Conservation (phyloP, 2,329 filamentous ascomycete genomes). For the Venturia asperata region DNA sequence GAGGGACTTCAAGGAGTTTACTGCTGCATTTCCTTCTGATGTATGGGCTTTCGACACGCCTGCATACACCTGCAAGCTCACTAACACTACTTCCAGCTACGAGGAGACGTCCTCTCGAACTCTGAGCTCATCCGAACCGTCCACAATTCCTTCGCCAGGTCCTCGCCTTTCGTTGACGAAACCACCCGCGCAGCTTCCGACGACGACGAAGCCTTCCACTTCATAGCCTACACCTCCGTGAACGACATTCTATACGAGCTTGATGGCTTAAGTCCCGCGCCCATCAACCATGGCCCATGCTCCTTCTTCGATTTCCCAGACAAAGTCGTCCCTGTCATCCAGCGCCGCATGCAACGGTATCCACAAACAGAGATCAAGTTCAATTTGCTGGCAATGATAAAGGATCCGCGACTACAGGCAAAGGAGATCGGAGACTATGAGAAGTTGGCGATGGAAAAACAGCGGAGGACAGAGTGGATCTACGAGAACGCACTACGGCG, state of each 20-base stretch:
- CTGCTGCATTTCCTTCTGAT: slow-evolving; percentile 65
- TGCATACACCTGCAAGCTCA: background rate
- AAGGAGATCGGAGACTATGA: slow-evolving; percentile 77
- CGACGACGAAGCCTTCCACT: slow-evolving; percentile 91
- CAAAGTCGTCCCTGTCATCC: slow-evolving; percentile 80
- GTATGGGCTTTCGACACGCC: slow-evolving; percentile 26
- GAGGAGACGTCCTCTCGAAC: slow-evolving; percentile 65
- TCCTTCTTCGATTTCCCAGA: slow-evolving; percentile 63
- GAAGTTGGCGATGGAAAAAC: slow-evolving; percentile 68
- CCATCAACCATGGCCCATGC: slow-evolving; percentile 80
- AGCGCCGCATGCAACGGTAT: slow-evolving; percentile 76
- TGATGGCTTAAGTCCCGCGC: slow-evolving; percentile 86
- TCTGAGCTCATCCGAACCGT: slow-evolving; percentile 53
- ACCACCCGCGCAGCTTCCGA: slow-evolving; percentile 64
- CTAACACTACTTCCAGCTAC: slow-evolving; percentile 47
- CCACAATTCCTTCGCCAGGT: slow-evolving; percentile 85
- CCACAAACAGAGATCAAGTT: slow-evolving; percentile 85
- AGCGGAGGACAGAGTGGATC: slow-evolving; percentile 77
- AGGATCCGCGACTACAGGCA: slow-evolving; percentile 71
- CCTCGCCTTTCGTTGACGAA: slow-evolving; percentile 89
- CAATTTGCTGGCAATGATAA: slow-evolving; percentile 88
- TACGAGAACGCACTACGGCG: slow-evolving; percentile 90
- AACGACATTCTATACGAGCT: slow-evolving; percentile 82
- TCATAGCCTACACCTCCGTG: slow-evolving; percentile 86
- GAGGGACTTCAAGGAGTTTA: slow-evolving; percentile 78